These are phyloP conservation scores for Yamadazyma phyllophila DNA, from an alignment of 805 yeast species.

Conservation along the genomic window DNA sequence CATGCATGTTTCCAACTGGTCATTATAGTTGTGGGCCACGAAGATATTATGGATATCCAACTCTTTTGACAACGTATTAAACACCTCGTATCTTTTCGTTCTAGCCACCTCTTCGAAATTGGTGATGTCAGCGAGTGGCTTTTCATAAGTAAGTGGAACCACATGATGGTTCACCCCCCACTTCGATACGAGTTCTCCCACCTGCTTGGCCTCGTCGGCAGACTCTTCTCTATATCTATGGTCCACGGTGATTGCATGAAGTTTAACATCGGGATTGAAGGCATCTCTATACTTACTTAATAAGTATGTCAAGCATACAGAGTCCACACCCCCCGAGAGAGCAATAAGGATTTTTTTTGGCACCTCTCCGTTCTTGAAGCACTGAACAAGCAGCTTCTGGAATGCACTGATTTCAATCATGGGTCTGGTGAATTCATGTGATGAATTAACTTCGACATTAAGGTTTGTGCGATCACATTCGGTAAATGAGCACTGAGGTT, in stretches of 20 bases:
- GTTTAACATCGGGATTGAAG: slow-evolving; percentile 25
- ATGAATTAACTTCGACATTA: background rate
- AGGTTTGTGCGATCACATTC: slow-evolving; percentile 1
- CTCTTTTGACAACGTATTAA: slow-evolving; percentile 41
- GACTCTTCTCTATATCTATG: slow-evolving; percentile 56
- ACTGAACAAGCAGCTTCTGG: slow-evolving; percentile 12
- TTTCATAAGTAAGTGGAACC: slow-evolving; percentile 21
- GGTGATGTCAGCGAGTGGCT: slow-evolving; percentile 27
- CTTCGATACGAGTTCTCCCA: slow-evolving; percentile 28
- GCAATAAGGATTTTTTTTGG: slow-evolving; percentile 50
- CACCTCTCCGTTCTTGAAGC: slow-evolving; percentile 5
- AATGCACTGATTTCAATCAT: slow-evolving; percentile 17
- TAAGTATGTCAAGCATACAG: slow-evolving; percentile 63
- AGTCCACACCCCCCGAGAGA: slow-evolving; percentile 80
- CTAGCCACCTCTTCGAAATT: slow-evolving; percentile 64
- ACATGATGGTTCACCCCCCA: slow-evolving; percentile 39
- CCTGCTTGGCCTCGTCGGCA: slow-evolving; percentile 45
- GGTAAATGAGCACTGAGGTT: background rate
- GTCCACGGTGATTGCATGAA: slow-evolving; percentile 64
- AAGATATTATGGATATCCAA: slow-evolving; percentile 38
- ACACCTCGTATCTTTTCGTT: slow-evolving; percentile 44
- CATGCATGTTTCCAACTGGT: slow-evolving; percentile 68
- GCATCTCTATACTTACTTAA: slow-evolving; percentile 34
- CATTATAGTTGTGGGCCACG: slow-evolving; percentile 69
- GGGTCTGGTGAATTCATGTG: background rate